phyloP scores from a whole-genome alignment of 2,329 filamentous ascomycete species.

The Conoideocrella luteorostrata region DNA sequence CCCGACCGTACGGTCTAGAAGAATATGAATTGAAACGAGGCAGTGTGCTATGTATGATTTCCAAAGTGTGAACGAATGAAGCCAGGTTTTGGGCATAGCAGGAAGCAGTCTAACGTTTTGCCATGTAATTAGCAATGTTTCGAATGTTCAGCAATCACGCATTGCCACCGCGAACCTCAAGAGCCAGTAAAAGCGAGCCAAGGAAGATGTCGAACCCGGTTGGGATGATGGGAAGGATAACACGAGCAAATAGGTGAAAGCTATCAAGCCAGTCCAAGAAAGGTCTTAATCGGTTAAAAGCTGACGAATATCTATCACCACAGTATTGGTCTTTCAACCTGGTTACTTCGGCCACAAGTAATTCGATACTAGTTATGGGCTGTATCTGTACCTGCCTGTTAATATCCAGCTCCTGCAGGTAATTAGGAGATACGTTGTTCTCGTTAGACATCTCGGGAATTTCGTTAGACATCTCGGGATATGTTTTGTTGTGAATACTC shows the following conservation, averaged over 20 bases:
- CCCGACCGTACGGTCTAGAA: neutral
- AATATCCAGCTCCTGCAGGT: neutral
- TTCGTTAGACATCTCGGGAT: too few relatives aligned
- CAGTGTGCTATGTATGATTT: neutral
- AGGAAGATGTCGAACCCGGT: neutral
- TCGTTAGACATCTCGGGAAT: too few relatives aligned
- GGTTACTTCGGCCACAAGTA: neutral
- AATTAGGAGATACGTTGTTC: neutral
- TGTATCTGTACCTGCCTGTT: neutral
- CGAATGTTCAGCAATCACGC: neutral
- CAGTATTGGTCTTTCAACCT: neutral
- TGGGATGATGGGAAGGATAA: neutral
- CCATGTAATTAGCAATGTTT: neutral
- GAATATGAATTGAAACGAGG: neutral
- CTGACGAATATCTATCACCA: neutral
- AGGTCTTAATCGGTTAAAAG: neutral
- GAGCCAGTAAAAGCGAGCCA: neutral
- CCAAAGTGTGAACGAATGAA: neutral
- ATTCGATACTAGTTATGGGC: neutral
- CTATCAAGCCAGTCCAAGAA: neutral
- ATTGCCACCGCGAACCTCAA: neutral
- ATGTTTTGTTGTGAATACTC: too few relatives aligned
- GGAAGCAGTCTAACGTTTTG: neutral
- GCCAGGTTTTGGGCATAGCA: neutral
- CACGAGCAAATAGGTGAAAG: neutral